Evolutionary conservation across 1,284 basidiomycete species (phyloP), one percentile per base, ranked within the genome.

Genomic region (Caloboletus inedulis): DNA sequence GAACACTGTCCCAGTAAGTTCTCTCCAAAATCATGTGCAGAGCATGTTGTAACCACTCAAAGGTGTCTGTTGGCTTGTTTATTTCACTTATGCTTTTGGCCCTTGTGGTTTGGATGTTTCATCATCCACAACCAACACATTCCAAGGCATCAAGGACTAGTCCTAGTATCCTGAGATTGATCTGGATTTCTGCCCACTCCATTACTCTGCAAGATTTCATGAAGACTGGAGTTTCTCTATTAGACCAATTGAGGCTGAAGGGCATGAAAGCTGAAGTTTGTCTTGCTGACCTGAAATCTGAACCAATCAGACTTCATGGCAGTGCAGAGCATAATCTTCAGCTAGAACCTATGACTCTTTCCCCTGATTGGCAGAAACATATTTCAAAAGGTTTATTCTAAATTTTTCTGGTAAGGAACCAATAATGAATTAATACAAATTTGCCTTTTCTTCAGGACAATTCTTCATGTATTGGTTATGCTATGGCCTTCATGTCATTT

Each of bases 51-150:
- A 18, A 34, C 7, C 4, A 25, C 4, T 23, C 39, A 2, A 3
- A 54, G 53, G 40, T 29, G 31, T 1, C 9, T 4, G 7, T 53
- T 57, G 57, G 58, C 4, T 7, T 59, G 27, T 4, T 41, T 18
- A 6, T 8, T 36, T 59, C 58, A 19, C 0, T 21, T 1, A 39
- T 49, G 0, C 49, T 57, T 3, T 29, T 57, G 21, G 21, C 4
- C 5, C 39, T 19, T 4, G 6, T 43, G 1, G 16, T n/a, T 34
- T 43, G 40, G 30, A 43, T 48, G 8, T 10, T 54, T n/a, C 13
- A 54, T 43, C 7, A 16, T 23, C 7, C n/a, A 10, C 16, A 35
- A 25, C 23, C 23, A 25, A 25, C 23, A 25, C 3, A 25, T 25
- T 25, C 23, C 23, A 25, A 25, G 23, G 23, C 23, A 25, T 25